A percentile compares a stretch with the other conserved stretches of the same genome.
These are phyloP conservation scores for Aquilaria yunnanensis DNA, from an alignment of 345 rosid genomes.

Conservation along the genomic window DNA sequence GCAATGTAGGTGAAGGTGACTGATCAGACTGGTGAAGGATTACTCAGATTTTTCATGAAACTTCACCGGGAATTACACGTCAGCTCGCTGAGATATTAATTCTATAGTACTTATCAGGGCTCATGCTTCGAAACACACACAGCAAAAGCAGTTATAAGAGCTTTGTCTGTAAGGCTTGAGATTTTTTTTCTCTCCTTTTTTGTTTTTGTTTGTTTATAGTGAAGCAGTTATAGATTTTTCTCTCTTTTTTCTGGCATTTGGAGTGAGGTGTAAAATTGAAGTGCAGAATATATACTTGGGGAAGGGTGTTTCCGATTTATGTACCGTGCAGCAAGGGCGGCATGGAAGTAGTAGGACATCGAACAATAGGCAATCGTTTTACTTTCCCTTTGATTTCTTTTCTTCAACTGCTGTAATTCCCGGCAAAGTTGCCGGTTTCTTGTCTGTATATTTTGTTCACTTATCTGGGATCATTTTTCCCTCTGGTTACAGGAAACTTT, in stretches of 20 bases:
- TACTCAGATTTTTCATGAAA: conserved; percentile 27
- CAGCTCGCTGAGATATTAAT: conserved; percentile 27
- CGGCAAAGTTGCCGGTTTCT: conserved; percentile 26
- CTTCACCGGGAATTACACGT: conserved; percentile 21
- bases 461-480: conserved; percentile 27
- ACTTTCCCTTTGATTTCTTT: conserved; percentile 10
- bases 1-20: conserved; percentile 35
- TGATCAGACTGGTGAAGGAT: conserved; percentile 27
- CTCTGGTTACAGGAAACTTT: conserved; percentile 39
- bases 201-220: conserved; percentile 12
- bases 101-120: conserved; percentile 35
- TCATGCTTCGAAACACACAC: conserved; percentile 33
- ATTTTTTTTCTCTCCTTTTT: conserved; percentile 19
- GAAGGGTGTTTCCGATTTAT: conserved; percentile 38
- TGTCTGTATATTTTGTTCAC: conserved; percentile 19
- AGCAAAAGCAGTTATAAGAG: conserved; percentile 34
- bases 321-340: conserved; percentile 32
- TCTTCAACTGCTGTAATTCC: conserved; percentile 23
- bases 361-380: conserved; percentile 16
- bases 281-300: conserved; percentile 39
- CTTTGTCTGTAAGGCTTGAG: conserved; percentile 46
- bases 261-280: conserved; percentile 61
- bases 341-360: conserved; percentile 19
- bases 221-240: conserved; percentile 32
- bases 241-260: conserved; percentile 38